phyloP scores from a whole-genome alignment of 345 rosid species.

The Stellera chamaejasme region DNA sequence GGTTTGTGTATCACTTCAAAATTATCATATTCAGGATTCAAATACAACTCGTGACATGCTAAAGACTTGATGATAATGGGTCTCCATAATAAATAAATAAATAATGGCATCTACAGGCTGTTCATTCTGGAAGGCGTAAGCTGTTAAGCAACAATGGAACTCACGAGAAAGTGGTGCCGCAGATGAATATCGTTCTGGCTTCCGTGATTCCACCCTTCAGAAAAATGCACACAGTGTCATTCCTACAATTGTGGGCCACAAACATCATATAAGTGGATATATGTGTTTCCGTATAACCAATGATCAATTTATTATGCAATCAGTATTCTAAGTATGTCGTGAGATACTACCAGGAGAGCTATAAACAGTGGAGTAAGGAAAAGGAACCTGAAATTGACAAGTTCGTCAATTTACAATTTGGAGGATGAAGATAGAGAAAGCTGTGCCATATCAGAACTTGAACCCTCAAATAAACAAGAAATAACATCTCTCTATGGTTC shows the following conservation, averaged over 20 bases:
- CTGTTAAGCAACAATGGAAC: constrained; percentile 13
- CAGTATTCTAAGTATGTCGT: no score
- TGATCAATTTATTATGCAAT: background rate
- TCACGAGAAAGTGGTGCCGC: constrained; percentile 95
- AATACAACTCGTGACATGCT: no score
- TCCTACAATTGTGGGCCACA: constrained; percentile 11
- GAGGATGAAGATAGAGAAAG: no score
- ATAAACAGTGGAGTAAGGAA: no score
- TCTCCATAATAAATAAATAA: background rate
- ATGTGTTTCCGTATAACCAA: background rate
- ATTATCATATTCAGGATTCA: background rate
- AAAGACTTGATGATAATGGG: no score
- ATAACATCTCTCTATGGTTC: no score
- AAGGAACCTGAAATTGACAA: no score
- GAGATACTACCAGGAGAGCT: no score
- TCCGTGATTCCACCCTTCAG: constrained; percentile 89
- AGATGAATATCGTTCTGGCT: constrained; percentile 94
- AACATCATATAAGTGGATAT: background rate
- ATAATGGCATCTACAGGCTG: background rate
- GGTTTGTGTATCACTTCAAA: constrained; percentile 1
- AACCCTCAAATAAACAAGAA: no score
- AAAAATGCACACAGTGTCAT: constrained; percentile 19
- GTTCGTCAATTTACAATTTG: no score
- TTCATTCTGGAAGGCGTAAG: constrained; percentile 3
- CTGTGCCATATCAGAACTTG: no score